Conservation (phyloP, 1,139 yeast species). For the Sugiyamaella sp. region DNA sequence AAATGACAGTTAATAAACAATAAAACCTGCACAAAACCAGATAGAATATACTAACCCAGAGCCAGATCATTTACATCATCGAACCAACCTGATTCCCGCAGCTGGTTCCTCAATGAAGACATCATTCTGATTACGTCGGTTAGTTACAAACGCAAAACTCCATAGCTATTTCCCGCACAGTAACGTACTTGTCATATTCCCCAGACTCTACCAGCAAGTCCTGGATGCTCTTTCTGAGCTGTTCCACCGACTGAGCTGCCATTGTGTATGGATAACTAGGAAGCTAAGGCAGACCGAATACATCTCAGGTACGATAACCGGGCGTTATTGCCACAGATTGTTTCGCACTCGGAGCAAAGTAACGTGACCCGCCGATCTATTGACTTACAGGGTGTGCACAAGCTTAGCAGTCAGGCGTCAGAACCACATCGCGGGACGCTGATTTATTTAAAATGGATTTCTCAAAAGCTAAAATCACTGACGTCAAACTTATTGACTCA, state of each 20-base stretch:
- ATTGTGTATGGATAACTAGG: neutral
- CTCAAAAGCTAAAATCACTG: slow-evolving; percentile 42
- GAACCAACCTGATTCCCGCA: slow-evolving; percentile 84
- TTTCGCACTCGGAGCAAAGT: too few relatives aligned
- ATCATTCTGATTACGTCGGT: slow-evolving; percentile 32
- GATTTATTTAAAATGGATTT: slow-evolving; percentile 26
- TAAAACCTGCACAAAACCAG: neutral
- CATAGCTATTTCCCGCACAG: neutral
- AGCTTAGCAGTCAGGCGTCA: neutral
- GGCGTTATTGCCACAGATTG: too few relatives aligned
- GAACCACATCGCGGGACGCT: neutral
- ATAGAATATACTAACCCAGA: slow-evolving; percentile 36
- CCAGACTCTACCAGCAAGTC: slow-evolving; percentile 75
- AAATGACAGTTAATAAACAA: neutral
- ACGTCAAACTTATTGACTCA: slow-evolving; percentile 39
- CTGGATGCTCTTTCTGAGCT: slow-evolving; percentile 26
- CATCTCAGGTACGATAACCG: neutral
- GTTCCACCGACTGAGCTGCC: slow-evolving; percentile 22
- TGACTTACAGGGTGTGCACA: too few relatives aligned
- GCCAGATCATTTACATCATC: slow-evolving; percentile 71
- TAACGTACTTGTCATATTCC: slow-evolving; percentile 61
- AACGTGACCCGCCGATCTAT: too few relatives aligned
- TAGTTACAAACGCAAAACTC: too few relatives aligned
- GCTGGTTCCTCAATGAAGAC: slow-evolving; percentile 55
- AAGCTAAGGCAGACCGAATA: too few relatives aligned